Conservation (phyloP, 306 rosid genomes). For the Crotalaria pallida region DNA sequence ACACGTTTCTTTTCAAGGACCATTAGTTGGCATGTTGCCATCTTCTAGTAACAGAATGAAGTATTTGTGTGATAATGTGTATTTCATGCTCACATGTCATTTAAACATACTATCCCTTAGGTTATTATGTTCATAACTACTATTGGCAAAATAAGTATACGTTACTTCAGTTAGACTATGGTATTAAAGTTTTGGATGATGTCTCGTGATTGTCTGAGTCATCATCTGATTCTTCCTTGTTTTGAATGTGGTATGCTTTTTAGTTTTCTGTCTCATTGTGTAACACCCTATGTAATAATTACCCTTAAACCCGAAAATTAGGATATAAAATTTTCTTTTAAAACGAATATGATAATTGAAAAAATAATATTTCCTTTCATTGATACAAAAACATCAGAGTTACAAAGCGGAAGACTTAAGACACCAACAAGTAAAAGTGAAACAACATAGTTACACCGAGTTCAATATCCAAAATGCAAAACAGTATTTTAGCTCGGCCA, state of each 20-base stretch:
- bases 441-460: too few relatives aligned
- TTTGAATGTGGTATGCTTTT: conserved; percentile 11
- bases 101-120: background rate
- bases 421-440: too few relatives aligned
- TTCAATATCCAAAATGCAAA: too few relatives aligned
- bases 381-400: too few relatives aligned
- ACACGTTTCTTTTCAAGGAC: conserved; percentile 8
- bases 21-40: conserved; percentile 8
- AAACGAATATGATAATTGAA: too few relatives aligned
- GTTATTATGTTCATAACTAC: background rate
- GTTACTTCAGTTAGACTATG: background rate
- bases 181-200: background rate
- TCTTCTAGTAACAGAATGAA: background rate
- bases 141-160: background rate
- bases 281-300: too few relatives aligned
- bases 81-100: background rate
- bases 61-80: conserved; percentile 1
- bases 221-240: conserved; percentile 2
- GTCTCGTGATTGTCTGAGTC: conserved; percentile 11
- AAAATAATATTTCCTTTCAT: too few relatives aligned
- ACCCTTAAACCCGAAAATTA: too few relatives aligned
- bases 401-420: too few relatives aligned
- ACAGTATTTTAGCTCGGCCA: too few relatives aligned
- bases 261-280: background rate
- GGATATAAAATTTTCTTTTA: too few relatives aligned